Base-by-base conservation (phyloP, 306 rosid species). In the Gleditsia sinensis region DNA sequence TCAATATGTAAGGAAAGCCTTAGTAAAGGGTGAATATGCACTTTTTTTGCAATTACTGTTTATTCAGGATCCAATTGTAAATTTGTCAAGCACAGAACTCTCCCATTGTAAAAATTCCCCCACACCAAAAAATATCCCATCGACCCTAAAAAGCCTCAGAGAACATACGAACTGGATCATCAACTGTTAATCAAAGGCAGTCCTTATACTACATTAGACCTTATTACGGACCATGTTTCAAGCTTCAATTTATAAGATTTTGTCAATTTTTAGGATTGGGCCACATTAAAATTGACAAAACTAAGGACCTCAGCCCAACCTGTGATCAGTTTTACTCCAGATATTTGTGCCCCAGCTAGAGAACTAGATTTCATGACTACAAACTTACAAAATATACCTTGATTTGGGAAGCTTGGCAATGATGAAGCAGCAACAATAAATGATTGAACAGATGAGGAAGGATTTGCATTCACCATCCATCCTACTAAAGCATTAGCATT, bases 81-180 rank as follows among this genome's bases (percentile, higher is more conserved):
- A 27, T 45, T 32, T 56, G 11, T 55, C 13, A 7, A 48, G 51
- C 14, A 60, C 63, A 46, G 3, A 56, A 12, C n/a, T 4, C 3
- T 51, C 53, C 48, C 64, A 21, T 48, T 48, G 54, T n/a, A 6
- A 17, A n/a, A 48, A n/a, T n/a, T 48, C 54, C 54, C 10, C 6
- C 10, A n/a, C 54, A 21, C 23, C n/a, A 3, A 21, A 21, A 51
- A 51, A 2, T 4, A 45, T 45, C 19, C 14, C 76, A 78, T 81
- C 81, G 51, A 79, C 82, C 88, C 81, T 81, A 68, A 82, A 74
- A 46, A 83, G 87, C 89, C 83, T 45, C 20, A 50, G 13, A 72
- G 28, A 51, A 8, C 1, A 46, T 45, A 50, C 39, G 17, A 48
- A 25, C 9, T 2, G 36, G 9, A 55, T 10, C 12, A 23, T 55